These are phyloP conservation scores for Polyporus arcularius DNA, from an alignment of 768 basidiomycete species.

Conservation along the genomic window DNA sequence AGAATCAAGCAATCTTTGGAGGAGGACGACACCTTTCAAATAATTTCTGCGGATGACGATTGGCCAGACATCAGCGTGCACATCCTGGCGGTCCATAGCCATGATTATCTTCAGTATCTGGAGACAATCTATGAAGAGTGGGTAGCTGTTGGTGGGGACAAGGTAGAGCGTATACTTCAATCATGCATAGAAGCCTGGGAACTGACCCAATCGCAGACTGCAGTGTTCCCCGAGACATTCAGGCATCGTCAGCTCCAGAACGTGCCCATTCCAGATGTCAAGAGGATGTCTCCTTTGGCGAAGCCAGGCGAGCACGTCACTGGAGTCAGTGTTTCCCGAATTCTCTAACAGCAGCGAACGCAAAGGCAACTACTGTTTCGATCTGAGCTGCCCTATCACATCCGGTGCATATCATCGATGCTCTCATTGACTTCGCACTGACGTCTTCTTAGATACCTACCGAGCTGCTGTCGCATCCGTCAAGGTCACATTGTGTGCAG, in stretches of 20 bases:
- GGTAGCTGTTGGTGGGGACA: conserved; percentile 30
- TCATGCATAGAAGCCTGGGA: too few relatives aligned
- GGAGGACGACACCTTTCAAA: conserved; percentile 13
- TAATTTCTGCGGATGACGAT: conserved; percentile 1
- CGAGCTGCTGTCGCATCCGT: conserved; percentile 31
- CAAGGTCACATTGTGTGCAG: conserved; percentile 29
- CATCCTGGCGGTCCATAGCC: conserved; percentile 27
- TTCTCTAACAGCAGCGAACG: background rate
- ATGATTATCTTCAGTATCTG: conserved; percentile 31
- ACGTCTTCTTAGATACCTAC: conserved; percentile 27
- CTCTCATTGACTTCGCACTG: background rate
- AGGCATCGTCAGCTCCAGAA: conserved; percentile 23
- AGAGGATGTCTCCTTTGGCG: conserved; percentile 21
- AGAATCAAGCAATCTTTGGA: conserved; percentile 26
- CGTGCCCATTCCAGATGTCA: conserved; percentile 1
- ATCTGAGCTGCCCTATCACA: conserved; percentile 35
- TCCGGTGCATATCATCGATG: conserved; percentile 19
- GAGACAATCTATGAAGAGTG: conserved; percentile 31
- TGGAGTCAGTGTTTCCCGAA: background rate
- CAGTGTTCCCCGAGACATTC: conserved; percentile 36
- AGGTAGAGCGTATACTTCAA: conserved; percentile 8
- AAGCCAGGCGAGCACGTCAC: conserved; percentile 23
- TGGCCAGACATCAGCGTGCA: conserved; percentile 9
- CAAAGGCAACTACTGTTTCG: conserved; percentile 34
- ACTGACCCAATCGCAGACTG: conserved; percentile 18